Conservation (phyloP, 192 early-diverging fungal genomes). For the Rhizoclosmatium sp. region DNA sequence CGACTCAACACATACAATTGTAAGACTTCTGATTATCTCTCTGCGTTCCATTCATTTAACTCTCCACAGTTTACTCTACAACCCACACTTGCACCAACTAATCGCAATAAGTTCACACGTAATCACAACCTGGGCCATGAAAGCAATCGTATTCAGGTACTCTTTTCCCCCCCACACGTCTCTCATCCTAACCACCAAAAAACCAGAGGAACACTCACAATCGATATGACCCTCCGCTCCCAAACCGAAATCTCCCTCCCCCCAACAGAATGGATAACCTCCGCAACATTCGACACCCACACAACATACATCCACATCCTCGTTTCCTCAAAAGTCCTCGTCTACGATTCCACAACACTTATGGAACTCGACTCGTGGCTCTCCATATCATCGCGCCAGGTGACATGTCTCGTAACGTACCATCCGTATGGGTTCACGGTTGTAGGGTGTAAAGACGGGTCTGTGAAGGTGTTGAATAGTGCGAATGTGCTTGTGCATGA, state of each 20-base stretch:
- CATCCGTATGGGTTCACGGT: constrained; percentile 56
- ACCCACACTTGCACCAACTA: constrained; percentile 41
- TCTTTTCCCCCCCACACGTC: background rate
- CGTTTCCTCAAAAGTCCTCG: constrained; percentile 53
- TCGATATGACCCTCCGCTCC: constrained; percentile 36
- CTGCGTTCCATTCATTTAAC: background rate
- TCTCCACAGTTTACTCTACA: constrained; percentile 44
- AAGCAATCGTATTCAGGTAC: constrained; percentile 35
- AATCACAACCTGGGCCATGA: constrained; percentile 33
- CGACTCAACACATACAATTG: constrained; percentile 46
- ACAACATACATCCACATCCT: constrained; percentile 45
- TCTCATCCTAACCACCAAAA: background rate
- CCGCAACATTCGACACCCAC: constrained; percentile 41
- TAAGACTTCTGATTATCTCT: constrained; percentile 16
- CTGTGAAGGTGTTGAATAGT: constrained; percentile 54
- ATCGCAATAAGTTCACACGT: constrained; percentile 51
- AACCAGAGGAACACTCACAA: constrained; percentile 33
- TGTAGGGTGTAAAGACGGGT: constrained; percentile 56
- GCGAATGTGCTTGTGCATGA: constrained; percentile 55
- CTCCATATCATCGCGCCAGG: constrained; percentile 45
- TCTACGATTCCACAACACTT: constrained; percentile 31
- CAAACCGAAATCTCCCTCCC: constrained; percentile 41
- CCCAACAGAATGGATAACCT: constrained; percentile 55
- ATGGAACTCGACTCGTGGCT: constrained; percentile 40
- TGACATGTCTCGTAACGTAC: constrained; percentile 47